A percentile compares a stretch with the other conserved stretches of the same genome.
Evolutionary conservation across 2,329 filamentous ascomycete species (phyloP).

Genomic region (Claviceps monticola): DNA sequence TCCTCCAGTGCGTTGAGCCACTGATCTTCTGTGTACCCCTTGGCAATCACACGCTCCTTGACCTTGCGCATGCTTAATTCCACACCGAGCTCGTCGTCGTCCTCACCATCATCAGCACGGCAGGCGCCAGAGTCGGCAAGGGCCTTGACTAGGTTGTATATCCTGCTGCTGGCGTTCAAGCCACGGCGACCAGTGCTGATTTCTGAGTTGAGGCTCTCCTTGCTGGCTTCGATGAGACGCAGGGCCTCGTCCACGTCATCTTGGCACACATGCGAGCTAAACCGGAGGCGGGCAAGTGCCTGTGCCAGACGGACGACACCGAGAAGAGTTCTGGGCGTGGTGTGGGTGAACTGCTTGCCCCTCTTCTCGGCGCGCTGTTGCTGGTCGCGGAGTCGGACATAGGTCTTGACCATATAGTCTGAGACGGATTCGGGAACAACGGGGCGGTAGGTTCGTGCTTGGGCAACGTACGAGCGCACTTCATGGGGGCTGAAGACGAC

Average conservation of each 20-base stretch:
- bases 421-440: conserved; percentile 72
- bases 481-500: conserved; percentile 86
- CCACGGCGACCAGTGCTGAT: conserved; percentile 45
- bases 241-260: conserved; percentile 95
- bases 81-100: conserved; percentile 31
- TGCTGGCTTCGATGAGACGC: conserved; percentile 81
- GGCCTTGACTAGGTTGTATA: conserved; percentile 85
- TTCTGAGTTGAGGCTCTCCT: conserved; percentile 74
- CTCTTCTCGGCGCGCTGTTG: conserved; percentile 83
- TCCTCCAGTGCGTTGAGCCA: conserved; percentile 77
- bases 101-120: conserved; percentile 53
- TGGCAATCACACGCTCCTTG: conserved; percentile 80
- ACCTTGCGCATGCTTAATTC: conserved; percentile 83
- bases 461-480: conserved; percentile 89
- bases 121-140: conserved; percentile 81
- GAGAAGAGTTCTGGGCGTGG: conserved; percentile 82
- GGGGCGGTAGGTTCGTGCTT: conserved; percentile 79
- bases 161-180: conserved; percentile 72
- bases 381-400: conserved; percentile 84
- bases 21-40: conserved; percentile 93
- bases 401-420: conserved; percentile 94
- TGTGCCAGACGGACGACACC: conserved; percentile 88
- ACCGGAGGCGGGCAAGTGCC: conserved; percentile 81
- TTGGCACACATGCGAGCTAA: conserved; percentile 69
- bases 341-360: conserved; percentile 88